These are phyloP conservation scores for Cerioporus squamosus DNA, from an alignment of 1,284 basidiomycete species.

Conservation along the genomic window DNA sequence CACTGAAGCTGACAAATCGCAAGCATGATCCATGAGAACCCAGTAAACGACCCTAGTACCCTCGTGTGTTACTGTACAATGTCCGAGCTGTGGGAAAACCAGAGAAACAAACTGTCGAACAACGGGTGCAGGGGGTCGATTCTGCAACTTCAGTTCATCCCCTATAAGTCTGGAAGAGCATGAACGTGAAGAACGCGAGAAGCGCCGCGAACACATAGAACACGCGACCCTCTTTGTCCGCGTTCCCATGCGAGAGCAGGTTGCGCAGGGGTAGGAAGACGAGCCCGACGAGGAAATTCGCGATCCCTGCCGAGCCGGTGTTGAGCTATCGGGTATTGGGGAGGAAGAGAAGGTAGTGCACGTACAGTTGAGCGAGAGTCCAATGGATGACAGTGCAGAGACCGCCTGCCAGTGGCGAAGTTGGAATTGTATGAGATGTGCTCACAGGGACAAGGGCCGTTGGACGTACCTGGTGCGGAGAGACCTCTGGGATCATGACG, in stretches of 20 bases:
- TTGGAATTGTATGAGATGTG: too few relatives aligned
- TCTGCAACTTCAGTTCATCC: slow-evolving; percentile 16
- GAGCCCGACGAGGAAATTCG: slow-evolving; percentile 84
- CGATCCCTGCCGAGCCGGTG: slow-evolving; percentile 58
- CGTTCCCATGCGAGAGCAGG: slow-evolving; percentile 65
- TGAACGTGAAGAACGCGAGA: slow-evolving; percentile 33
- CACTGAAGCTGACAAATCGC: too few relatives aligned
- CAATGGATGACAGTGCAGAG: slow-evolving; percentile 83
- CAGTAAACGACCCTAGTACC: too few relatives aligned
- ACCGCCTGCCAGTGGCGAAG: slow-evolving; percentile 60
- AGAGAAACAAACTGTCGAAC: too few relatives aligned
- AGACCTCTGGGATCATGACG: slow-evolving; percentile 91
- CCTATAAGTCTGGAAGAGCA: slow-evolving; percentile 33
- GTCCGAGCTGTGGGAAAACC: too few relatives aligned
- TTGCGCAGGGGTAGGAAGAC: slow-evolving; percentile 85
- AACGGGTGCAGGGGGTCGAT: too few relatives aligned
- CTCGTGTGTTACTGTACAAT: too few relatives aligned
- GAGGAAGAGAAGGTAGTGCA: slow-evolving; percentile 6
- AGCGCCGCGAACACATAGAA: slow-evolving; percentile 76
- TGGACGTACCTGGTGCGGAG: slow-evolving; percentile 71
- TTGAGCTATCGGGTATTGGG: neutral
- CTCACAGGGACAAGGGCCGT: neutral
- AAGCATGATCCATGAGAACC: too few relatives aligned
- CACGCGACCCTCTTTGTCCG: slow-evolving; percentile 74
- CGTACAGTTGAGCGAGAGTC: slow-evolving; percentile 84